A percentile compares a stretch with the other conserved stretches of the same genome.
These are phyloP conservation scores for Ceratocystis lukuohia DNA, from an alignment of 2,329 filamentous ascomycete species.

Conservation along the genomic window DNA sequence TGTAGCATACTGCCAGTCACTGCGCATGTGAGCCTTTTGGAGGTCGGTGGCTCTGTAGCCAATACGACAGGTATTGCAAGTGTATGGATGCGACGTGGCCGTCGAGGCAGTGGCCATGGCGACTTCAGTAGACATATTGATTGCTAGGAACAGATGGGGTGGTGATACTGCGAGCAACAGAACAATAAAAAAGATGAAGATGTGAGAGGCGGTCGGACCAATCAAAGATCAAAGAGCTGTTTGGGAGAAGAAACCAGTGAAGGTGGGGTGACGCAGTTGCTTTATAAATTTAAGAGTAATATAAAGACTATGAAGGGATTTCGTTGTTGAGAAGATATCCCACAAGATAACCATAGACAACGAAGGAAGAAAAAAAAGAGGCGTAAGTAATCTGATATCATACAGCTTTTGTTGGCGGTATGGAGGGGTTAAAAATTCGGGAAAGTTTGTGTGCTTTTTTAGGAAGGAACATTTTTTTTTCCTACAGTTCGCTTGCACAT, in stretches of 20 bases:
- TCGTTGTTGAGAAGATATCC: too few species aligned
- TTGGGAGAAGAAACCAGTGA: neutral
- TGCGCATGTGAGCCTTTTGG: slow-evolving; percentile 93
- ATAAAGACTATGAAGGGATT: neutral
- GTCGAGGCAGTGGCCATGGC: slow-evolving; percentile 22
- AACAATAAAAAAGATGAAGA: neutral
- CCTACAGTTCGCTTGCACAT: neutral
- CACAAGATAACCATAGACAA: too few species aligned
- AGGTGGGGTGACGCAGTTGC: neutral
- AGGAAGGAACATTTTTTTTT: slow-evolving; percentile 9
- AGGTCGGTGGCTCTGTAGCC: slow-evolving; percentile 89
- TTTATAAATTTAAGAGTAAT: neutral
- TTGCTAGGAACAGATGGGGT: neutral
- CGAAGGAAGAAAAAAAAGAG: neutral
- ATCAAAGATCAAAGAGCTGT: slow-evolving; percentile 5
- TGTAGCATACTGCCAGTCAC: slow-evolving; percentile 82
- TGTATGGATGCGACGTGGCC: slow-evolving; percentile 65
- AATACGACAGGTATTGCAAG: slow-evolving; percentile 96
- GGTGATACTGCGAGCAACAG: neutral
- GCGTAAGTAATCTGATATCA: slow-evolving; percentile 11
- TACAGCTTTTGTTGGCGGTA: neutral
- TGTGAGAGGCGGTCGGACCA: neutral
- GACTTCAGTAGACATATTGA: slow-evolving; percentile 14
- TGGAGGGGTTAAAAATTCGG: slow-evolving; percentile 19
- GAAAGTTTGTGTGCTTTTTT: slow-evolving; percentile 16